Evolutionary conservation across 306 rosid genomes (phyloP).

Genomic region (Prunus mongolica): DNA sequence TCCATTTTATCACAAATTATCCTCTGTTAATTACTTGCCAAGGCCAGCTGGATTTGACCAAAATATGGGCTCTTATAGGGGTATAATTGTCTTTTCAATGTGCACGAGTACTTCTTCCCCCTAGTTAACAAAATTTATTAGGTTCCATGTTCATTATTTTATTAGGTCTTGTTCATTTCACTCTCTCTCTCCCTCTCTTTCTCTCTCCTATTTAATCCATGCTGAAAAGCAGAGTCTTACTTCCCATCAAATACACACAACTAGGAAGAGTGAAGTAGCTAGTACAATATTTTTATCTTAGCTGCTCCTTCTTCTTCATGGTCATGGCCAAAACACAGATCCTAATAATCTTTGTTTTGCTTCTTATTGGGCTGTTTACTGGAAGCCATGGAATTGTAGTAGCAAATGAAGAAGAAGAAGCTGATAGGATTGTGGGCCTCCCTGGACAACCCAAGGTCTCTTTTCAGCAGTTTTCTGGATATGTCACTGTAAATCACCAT

Average conservation of each 20-base stretch:
- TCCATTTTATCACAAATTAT: neutral
- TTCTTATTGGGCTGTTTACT: constrained; percentile 15
- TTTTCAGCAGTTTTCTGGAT: constrained; percentile 85
- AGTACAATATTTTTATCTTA: neutral
- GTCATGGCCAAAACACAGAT: constrained; percentile 47
- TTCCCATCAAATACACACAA: constrained; percentile 36
- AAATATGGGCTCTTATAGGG: neutral
- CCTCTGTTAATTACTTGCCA: neutral
- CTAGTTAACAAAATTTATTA: neutral
- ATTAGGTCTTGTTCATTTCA: neutral
- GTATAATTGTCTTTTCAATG: neutral
- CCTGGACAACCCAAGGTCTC: constrained; percentile 88
- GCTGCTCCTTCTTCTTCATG: neutral
- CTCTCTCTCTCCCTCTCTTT: neutral
- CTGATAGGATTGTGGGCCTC: constrained; percentile 63
- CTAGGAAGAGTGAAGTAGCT: constrained; percentile 8
- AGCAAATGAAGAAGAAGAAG: constrained; percentile 36
- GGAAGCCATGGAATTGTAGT: neutral
- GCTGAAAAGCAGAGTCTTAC: constrained; percentile 25
- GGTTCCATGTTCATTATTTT: constrained; percentile 3
- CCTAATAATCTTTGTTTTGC: constrained; percentile 33
- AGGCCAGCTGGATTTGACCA: neutral
- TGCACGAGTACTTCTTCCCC: neutral
- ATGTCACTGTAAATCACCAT: constrained; percentile 68
- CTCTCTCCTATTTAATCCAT: constrained; percentile 72